Conservation (phyloP, 2,329 filamentous ascomycete species). For the Blumeriella jaapii region DNA sequence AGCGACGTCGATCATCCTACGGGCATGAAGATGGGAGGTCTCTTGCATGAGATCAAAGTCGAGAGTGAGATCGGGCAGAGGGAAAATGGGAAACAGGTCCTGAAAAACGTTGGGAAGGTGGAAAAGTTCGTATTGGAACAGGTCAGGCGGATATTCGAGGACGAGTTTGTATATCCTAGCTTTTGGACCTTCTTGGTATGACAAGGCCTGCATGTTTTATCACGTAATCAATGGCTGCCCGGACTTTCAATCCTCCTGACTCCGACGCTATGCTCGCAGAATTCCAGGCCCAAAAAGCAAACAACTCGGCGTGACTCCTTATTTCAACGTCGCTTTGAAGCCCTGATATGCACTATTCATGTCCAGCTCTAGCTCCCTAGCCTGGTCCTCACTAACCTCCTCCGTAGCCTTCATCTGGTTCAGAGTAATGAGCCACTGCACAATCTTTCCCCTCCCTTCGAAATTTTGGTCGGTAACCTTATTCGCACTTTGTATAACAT, state of each 20-base stretch:
- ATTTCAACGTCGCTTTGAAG: slow-evolving; percentile 51
- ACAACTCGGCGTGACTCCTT: slow-evolving; percentile 3
- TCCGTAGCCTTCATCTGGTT: slow-evolving; percentile 98
- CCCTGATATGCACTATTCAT: slow-evolving; percentile 91
- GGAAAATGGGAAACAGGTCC: slow-evolving; percentile 81
- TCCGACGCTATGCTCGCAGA: slow-evolving; percentile 14
- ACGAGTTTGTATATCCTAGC: slow-evolving; percentile 96
- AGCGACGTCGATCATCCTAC: slow-evolving; percentile 18
- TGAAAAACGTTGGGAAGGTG: slow-evolving; percentile 98
- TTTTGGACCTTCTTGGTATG: slow-evolving; percentile 95
- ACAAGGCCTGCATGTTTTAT: neutral
- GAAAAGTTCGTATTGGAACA: slow-evolving; percentile 96
- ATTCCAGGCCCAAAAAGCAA: neutral
- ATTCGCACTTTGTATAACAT: slow-evolving; percentile 95
- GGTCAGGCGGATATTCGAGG: slow-evolving; percentile 92
- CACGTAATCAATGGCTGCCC: neutral
- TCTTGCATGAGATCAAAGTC: slow-evolving; percentile 86
- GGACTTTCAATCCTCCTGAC: slow-evolving; percentile 5
- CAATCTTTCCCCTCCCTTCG: slow-evolving; percentile 90
- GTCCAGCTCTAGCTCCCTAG: slow-evolving; percentile 79
- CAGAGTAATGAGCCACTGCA: slow-evolving; percentile 93
- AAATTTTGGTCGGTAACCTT: slow-evolving; percentile 94
- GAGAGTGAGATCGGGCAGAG: slow-evolving; percentile 96
- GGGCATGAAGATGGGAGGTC: slow-evolving; percentile 48
- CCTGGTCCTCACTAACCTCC: slow-evolving; percentile 77